phyloP scores from a whole-genome alignment of 179 eudicot genomes.

The Spergularia azorica region DNA sequence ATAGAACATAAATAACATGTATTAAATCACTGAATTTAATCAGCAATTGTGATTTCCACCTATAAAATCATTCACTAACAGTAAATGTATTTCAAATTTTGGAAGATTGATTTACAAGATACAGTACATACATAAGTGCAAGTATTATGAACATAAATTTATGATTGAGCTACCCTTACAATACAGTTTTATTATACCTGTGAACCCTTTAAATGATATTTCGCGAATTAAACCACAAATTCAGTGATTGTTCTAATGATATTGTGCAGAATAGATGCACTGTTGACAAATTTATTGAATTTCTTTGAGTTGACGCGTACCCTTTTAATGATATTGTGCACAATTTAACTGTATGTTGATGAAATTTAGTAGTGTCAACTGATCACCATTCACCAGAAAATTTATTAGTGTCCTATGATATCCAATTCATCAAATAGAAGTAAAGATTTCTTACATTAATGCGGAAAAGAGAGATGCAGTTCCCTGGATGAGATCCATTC shows the following conservation, averaged over 20 bases:
- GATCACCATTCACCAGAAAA: not conserved
- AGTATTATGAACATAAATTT: constrained; percentile 4
- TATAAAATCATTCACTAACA: too few relatives aligned
- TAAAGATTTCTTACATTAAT: constrained; percentile 60
- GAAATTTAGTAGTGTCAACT: not conserved
- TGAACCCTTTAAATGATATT: not conserved
- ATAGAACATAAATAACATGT: constrained; percentile 1
- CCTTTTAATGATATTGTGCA: not conserved
- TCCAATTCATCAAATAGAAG: not conserved
- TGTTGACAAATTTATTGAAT: not conserved
- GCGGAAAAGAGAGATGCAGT: constrained; percentile 88
- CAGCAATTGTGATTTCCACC: too few relatives aligned
- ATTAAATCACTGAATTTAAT: not conserved
- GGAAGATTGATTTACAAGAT: too few relatives aligned
- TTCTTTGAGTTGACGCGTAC: not conserved
- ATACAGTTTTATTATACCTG: not conserved
- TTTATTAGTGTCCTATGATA: too few relatives aligned
- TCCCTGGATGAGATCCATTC: constrained; percentile 96
- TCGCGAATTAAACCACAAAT: not conserved
- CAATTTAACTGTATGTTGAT: not conserved
- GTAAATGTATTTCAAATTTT: too few relatives aligned
- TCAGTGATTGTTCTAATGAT: too few relatives aligned
- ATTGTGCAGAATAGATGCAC: not conserved
- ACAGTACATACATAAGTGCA: not conserved
- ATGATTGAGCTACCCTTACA: constrained; percentile 4